Evolutionary conservation across 1,139 yeast species (phyloP), one percentile per base, ranked within the genome.

Genomic region (Geotrichum reessii): DNA sequence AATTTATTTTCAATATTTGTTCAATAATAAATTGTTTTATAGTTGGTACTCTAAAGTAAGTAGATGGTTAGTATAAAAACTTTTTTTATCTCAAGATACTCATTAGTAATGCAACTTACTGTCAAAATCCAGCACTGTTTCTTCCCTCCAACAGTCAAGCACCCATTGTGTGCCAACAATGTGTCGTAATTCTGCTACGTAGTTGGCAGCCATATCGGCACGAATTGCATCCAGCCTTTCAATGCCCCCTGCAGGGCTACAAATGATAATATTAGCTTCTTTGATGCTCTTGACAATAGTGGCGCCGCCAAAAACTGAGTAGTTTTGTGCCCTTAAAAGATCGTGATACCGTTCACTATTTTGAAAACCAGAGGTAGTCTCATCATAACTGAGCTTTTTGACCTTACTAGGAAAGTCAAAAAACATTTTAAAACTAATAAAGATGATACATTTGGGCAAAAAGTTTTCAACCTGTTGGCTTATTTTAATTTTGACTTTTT

Each of bases 141-240:
- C 52, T 50, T 64, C 68, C 12, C 56, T 52, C 73, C 73, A 67
- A 58, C 68, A 55, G n/a, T 61, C 57, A 31, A 48, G 11, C 12
- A 72, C 58, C 74, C 74, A 69, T 0, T 57, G 52, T 11, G 64
- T 52, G 2, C 63, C 54, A 2, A 71, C 72, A 11, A 69, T 58
- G 7, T 65, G 44, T 14, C 44, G 44, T 19, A 37, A 61, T 12
- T 56, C 58, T 55, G 60, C 52, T 27, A 19, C 24, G 19, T 52
- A 51, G 25, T 46, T 55, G 51, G 51, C 58, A 21, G 62, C 27
- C 33, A 57, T 57, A 3, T 49, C 52, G 9, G 56, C 52, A 1
- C 57, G 57, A 11, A 63, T 21, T 21, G 53, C 52, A 8, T 44
- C 19, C 14, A 58, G 53, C 28, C 65, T 24, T 9, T 61, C 37